Conservation (phyloP, 306 rosid species). For the Sindora glabra region DNA sequence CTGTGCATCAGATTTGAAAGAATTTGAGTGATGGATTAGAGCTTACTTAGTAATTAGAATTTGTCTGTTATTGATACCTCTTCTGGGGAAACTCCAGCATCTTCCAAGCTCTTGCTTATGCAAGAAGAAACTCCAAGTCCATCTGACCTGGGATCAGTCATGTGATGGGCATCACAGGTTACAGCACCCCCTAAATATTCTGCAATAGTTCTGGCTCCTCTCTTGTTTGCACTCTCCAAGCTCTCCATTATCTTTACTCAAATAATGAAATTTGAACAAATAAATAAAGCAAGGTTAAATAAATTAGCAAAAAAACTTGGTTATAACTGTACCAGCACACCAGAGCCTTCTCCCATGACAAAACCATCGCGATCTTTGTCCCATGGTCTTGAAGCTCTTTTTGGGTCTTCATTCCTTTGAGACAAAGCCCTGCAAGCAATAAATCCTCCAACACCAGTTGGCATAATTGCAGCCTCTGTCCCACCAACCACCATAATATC, state of each 20-base stretch:
- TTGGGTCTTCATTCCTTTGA: constrained; percentile 53
- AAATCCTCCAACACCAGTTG: constrained; percentile 54
- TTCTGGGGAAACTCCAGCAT: constrained; percentile 66
- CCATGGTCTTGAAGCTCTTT: constrained; percentile 73
- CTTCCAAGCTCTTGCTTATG: constrained; percentile 46
- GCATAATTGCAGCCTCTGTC: constrained; percentile 48
- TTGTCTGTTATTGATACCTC: constrained; percentile 31
- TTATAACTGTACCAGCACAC: constrained; percentile 47
- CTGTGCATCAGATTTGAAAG: constrained; percentile 10
- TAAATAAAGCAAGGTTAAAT: neutral
- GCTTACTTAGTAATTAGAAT: too few species aligned
- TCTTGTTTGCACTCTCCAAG: constrained; percentile 58
- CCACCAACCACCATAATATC: constrained; percentile 76
- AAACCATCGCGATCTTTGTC: constrained; percentile 72
- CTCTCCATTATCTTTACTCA: constrained; percentile 54
- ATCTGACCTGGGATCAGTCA: constrained; percentile 66
- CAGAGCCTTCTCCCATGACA: constrained; percentile 70
- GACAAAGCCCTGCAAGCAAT: constrained; percentile 75
- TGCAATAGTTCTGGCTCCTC: constrained; percentile 54
- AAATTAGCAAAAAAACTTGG: neutral
- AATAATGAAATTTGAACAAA: neutral
- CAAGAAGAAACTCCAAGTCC: constrained; percentile 71
- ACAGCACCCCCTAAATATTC: constrained; percentile 70
- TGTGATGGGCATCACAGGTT: constrained; percentile 74
- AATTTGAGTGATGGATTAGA: neutral